Percentiles rank a stretch among this genome's conserved stretches.
phyloP scores from a whole-genome alignment of 2,329 filamentous ascomycete species.

The Sarocladium oryzae region DNA sequence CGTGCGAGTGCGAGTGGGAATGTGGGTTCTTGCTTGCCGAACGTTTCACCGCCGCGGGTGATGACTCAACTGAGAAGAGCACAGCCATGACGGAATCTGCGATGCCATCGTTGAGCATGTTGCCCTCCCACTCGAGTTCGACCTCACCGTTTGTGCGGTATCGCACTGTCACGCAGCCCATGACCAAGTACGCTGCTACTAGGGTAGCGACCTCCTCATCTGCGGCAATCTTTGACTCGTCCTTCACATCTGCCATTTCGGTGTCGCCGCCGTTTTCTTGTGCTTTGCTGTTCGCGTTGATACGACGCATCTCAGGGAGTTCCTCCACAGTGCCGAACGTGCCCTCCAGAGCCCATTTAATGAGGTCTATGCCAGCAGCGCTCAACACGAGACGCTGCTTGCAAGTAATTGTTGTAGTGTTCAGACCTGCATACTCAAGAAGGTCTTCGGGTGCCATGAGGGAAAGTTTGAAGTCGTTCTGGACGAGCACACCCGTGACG shows the following conservation, averaged over 20 bases:
- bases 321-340: constrained; percentile 85
- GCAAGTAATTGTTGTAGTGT: constrained; percentile 89
- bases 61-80: constrained; percentile 85
- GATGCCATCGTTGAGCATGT: constrained; percentile 94
- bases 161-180: constrained; percentile 84
- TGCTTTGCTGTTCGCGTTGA: constrained; percentile 19
- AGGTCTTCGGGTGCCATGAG: constrained; percentile 96
- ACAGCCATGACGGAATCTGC: constrained; percentile 96
- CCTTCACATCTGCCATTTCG: constrained; percentile 25
- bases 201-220: constrained; percentile 57
- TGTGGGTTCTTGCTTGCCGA: constrained; percentile 27
- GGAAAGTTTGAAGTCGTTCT: constrained; percentile 96
- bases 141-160: constrained; percentile 73
- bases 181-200: constrained; percentile 61
- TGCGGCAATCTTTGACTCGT: constrained; percentile 36
- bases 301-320: constrained; percentile 47
- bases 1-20: constrained; percentile 37
- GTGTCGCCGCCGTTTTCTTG: constrained; percentile 33
- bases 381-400: constrained; percentile 83
- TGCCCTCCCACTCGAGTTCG: constrained; percentile 95
- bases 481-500: constrained; percentile 85
- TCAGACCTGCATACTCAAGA: constrained; percentile 92
- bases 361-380: constrained; percentile 82
- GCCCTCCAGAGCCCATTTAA: constrained; percentile 88
- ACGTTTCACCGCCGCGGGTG: constrained; percentile 87